phyloP scores from a whole-genome alignment of 1,284 basidiomycete genomes.

The Leccinum angustisporum region DNA sequence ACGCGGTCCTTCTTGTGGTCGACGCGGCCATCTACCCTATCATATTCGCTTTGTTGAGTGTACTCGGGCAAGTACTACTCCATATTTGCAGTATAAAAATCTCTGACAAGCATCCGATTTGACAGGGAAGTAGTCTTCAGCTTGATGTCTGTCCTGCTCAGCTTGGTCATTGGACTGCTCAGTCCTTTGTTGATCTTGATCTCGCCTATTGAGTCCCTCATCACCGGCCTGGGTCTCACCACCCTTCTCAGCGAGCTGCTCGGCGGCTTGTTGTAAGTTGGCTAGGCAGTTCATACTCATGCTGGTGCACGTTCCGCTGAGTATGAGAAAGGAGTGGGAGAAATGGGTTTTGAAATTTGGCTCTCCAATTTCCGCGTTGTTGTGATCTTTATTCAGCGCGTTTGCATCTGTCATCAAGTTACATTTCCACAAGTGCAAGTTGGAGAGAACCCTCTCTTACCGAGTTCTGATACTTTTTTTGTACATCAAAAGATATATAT shows the following conservation, averaged over 20 bases:
- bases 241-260: slow-evolving; percentile 5
- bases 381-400: neutral
- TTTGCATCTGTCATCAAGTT: neutral
- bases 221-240: slow-evolving; percentile 11
- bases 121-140: slow-evolving; percentile 7
- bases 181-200: slow-evolving; percentile 8
- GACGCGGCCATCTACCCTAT: slow-evolving; percentile 2
- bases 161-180: slow-evolving; percentile 12
- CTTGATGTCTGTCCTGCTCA: slow-evolving; percentile 4
- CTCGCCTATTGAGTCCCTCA: slow-evolving; percentile 11
- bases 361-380: neutral
- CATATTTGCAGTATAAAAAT: neutral
- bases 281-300: neutral
- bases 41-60: neutral
- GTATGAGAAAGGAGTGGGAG: neutral
- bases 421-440: neutral
- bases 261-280: slow-evolving; percentile 7
- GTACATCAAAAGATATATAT: neutral
- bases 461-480: neutral
- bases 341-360: neutral
- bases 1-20: slow-evolving; percentile 11
- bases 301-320: neutral
- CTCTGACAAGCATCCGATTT: slow-evolving; percentile 1
- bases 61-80: slow-evolving; percentile 10
- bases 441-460: neutral